These are phyloP conservation scores for Wickerhamomyces hampshirensis DNA, from an alignment of 805 yeast genomes.

Conservation along the genomic window DNA sequence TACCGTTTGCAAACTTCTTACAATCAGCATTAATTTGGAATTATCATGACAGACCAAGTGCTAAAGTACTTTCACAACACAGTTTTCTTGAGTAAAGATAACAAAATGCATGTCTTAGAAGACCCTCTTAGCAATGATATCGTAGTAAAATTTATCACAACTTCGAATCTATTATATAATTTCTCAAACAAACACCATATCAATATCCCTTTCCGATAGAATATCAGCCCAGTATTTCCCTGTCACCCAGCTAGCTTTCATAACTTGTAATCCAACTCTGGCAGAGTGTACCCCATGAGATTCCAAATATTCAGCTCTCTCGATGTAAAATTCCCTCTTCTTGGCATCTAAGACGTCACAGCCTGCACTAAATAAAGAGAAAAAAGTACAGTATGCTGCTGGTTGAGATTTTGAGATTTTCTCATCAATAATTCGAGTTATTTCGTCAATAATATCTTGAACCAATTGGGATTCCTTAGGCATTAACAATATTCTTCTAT, in stretches of 20 bases:
- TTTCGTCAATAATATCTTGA: conserved; percentile 34
- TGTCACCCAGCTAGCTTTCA: conserved; percentile 49
- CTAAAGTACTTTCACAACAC: conserved; percentile 48
- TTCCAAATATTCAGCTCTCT: conserved; percentile 33
- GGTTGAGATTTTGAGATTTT: conserved; percentile 40
- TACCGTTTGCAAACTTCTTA: conserved; percentile 25
- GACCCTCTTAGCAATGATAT: neutral
- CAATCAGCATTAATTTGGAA: conserved; percentile 34
- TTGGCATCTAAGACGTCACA: conserved; percentile 41
- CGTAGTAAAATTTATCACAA: neutral
- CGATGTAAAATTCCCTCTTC: conserved; percentile 29
- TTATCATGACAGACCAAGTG: conserved; percentile 51
- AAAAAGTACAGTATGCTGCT: conserved; percentile 47
- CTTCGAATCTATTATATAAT: neutral
- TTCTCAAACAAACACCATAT: conserved; percentile 39
- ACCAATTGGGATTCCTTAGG: conserved; percentile 43
- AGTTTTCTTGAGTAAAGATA: conserved; percentile 31
- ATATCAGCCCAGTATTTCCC: conserved; percentile 51
- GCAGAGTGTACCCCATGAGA: conserved; percentile 31
- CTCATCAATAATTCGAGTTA: conserved; percentile 29
- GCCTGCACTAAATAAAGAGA: conserved; percentile 49
- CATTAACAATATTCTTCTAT: conserved; percentile 50
- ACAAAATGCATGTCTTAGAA: neutral
- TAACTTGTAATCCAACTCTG: conserved; percentile 28
- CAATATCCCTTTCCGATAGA: conserved; percentile 37